Percentiles rank a stretch among this genome's conserved stretches.
Conservation (phyloP, 2,329 filamentous ascomycete genomes). For the Aspergillus melleus region DNA sequence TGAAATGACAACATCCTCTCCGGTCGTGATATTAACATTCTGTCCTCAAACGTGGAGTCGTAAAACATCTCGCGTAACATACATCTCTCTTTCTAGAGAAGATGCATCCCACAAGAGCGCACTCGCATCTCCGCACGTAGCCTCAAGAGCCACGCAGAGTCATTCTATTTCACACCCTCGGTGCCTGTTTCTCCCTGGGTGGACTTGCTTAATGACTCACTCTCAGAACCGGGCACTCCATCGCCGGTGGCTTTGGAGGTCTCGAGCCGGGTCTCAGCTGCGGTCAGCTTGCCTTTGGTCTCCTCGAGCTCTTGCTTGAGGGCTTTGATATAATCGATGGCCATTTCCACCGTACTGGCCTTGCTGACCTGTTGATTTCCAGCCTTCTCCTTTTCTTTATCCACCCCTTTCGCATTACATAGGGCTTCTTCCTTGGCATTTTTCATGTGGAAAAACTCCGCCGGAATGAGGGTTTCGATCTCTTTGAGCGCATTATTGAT, state of each 20-base stretch:
- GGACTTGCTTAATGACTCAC: background rate
- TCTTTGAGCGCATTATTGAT: conserved; percentile 93
- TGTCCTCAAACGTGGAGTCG: conserved; percentile 2
- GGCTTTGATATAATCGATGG: conserved; percentile 90
- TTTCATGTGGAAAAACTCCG: conserved; percentile 46
- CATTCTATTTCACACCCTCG: background rate
- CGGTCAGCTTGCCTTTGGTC: conserved; percentile 63
- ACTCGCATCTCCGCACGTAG: background rate
- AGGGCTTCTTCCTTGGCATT: conserved; percentile 38
- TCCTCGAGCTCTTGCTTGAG: conserved; percentile 72
- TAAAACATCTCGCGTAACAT: conserved; percentile 13
- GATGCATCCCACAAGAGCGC: background rate
- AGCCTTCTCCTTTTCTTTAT: conserved; percentile 52
- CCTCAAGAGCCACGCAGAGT: background rate
- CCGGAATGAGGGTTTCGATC: conserved; percentile 82
- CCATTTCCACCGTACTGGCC: conserved; percentile 94
- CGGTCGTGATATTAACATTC: background rate
- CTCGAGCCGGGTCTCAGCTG: conserved; percentile 62
- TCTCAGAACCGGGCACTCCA: background rate
- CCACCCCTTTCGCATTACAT: conserved; percentile 41
- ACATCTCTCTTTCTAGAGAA: background rate
- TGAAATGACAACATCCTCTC: background rate
- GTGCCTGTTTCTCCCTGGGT: background rate
- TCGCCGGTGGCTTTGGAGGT: conserved; percentile 1
- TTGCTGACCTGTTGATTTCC: conserved; percentile 73